phyloP scores from a whole-genome alignment of 306 rosid species.

The Corylus americana region DNA sequence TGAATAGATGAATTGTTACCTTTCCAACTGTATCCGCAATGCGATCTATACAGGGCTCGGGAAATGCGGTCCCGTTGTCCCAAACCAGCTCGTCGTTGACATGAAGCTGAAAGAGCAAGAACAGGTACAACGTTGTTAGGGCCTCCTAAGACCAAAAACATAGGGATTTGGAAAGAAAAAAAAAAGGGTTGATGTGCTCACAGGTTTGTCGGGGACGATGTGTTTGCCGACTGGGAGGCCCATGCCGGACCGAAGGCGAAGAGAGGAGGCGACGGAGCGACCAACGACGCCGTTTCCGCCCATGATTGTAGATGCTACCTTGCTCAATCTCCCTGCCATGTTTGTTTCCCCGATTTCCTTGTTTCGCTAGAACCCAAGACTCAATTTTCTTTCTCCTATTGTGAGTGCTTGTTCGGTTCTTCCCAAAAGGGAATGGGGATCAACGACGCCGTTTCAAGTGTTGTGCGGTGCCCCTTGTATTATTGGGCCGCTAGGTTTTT shows the following conservation, averaged over 20 bases:
- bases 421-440: background rate
- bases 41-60: constrained; percentile 97
- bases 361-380: background rate
- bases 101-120: constrained; percentile 49
- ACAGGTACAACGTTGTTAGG: background rate
- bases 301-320: constrained; percentile 67
- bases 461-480: background rate
- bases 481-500: background rate
- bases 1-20: constrained; percentile 31
- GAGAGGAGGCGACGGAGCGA: constrained; percentile 74
- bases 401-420: background rate
- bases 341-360: constrained; percentile 11
- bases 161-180: constrained; percentile 2
- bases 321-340: constrained; percentile 78
- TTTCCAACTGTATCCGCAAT: constrained; percentile 93
- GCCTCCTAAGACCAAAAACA: background rate
- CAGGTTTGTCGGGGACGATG: constrained; percentile 84
- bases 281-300: constrained; percentile 80
- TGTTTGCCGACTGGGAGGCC: constrained; percentile 90
- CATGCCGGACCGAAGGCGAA: constrained; percentile 83
- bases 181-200: constrained; percentile 28
- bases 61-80: constrained; percentile 91
- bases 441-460: background rate
- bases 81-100: constrained; percentile 82
- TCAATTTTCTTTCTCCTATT: background rate